phyloP scores from a whole-genome alignment of 2,329 filamentous ascomycete genomes.

The Xylaria sp. region DNA sequence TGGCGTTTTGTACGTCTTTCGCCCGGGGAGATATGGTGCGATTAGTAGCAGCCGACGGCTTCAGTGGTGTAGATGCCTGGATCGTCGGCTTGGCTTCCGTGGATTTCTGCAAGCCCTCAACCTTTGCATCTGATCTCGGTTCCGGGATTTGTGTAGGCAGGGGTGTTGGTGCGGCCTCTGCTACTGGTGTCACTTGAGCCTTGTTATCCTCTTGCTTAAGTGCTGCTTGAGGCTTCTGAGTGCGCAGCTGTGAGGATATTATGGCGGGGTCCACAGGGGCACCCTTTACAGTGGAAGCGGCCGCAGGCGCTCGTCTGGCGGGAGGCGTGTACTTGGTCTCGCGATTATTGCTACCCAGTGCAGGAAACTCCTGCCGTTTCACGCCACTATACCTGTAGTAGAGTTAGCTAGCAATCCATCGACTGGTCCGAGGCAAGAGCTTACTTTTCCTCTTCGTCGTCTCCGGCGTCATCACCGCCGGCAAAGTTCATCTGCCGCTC shows the following conservation, averaged over 20 bases:
- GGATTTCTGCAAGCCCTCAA: constrained; percentile 43
- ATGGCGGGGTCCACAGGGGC: constrained; percentile 88
- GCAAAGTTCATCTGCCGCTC: constrained; percentile 80
- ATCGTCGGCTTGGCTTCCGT: constrained; percentile 43
- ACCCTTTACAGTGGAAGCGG: constrained; percentile 76
- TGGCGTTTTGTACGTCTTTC: constrained; percentile 52
- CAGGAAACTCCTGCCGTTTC: constrained; percentile 76
- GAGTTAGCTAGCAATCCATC: constrained; percentile 27
- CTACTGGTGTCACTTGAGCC: constrained; percentile 40
- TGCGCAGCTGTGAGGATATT: constrained; percentile 82
- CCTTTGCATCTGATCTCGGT: constrained; percentile 50
- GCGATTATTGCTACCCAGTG: constrained; percentile 57
- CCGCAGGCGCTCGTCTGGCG: constrained; percentile 81
- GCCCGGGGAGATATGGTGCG: constrained; percentile 55
- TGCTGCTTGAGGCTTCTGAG: constrained; percentile 54
- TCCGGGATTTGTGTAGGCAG: constrained; percentile 48
- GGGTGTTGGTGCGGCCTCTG: constrained; percentile 38
- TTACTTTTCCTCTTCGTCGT: constrained; percentile 93
- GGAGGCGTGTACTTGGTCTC: constrained; percentile 89
- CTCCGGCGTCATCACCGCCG: constrained; percentile 71
- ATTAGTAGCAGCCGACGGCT: constrained; percentile 53
- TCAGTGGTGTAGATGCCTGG: constrained; percentile 45
- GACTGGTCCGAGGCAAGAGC: constrained; percentile 43
- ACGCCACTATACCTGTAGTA: constrained; percentile 85
- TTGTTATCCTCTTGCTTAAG: constrained; percentile 54